Conservation (phyloP, 2,329 filamentous ascomycete genomes). For the Coccinonectria pachysandricola region DNA sequence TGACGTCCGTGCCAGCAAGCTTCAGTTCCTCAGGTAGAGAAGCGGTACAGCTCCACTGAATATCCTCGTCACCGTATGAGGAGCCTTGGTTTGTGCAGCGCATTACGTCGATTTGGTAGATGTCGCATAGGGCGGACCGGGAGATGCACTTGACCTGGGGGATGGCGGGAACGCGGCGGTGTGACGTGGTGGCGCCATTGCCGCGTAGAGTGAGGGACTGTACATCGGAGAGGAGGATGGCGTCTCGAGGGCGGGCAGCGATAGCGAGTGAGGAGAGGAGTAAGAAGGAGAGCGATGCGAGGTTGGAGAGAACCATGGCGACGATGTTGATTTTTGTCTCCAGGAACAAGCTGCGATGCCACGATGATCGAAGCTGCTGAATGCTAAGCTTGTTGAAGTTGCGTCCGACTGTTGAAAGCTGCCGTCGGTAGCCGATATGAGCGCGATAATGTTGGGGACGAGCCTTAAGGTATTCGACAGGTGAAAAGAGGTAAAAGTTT, state of each 20-base stretch:
- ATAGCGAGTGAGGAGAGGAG: constrained; percentile 17
- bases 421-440: not conserved
- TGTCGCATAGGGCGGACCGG: constrained; percentile 49
- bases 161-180: constrained; percentile 65
- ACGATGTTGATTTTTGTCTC: constrained; percentile 2
- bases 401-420: not conserved
- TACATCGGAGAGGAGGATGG: constrained; percentile 52
- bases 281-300: constrained; percentile 15
- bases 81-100: constrained; percentile 80
- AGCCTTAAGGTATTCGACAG: not conserved
- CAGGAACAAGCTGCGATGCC: not conserved
- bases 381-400: not conserved
- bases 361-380: not conserved
- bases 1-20: constrained; percentile 77
- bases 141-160: constrained; percentile 74
- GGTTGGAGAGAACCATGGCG: constrained; percentile 19
- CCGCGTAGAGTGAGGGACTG: constrained; percentile 68
- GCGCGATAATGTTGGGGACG: not conserved
- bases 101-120: constrained; percentile 72
- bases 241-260: constrained; percentile 32
- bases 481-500: not conserved
- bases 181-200: constrained; percentile 52
- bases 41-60: constrained; percentile 82
- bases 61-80: constrained; percentile 67
- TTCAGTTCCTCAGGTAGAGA: constrained; percentile 50